Evolutionary conservation across 1,284 basidiomycete genomes (phyloP).

Genomic region (Rhizoctonia solani): DNA sequence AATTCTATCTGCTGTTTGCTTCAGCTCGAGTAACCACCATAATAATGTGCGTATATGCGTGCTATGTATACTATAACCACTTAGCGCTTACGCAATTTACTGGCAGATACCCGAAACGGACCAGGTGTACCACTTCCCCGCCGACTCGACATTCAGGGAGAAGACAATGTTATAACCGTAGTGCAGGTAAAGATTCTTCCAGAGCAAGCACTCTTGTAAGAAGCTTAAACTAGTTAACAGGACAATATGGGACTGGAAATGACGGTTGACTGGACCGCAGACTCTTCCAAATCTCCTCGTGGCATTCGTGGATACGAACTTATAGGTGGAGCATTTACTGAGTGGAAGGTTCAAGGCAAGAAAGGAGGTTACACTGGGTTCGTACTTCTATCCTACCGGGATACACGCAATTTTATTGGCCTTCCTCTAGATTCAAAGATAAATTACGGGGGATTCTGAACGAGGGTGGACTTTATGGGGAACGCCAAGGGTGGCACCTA

Average conservation of each 20-base stretch:
- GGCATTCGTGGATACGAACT: conserved; percentile 77
- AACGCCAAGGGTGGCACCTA: conserved; percentile 80
- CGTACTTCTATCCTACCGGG: conserved; percentile 38
- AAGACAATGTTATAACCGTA: conserved; percentile 75
- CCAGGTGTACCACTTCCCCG: conserved; percentile 63
- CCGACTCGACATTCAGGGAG: conserved; percentile 53
- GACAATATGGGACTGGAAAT: conserved; percentile 82
- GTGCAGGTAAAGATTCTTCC: conserved; percentile 56
- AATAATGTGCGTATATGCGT: conserved; percentile 45
- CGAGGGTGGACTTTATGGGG: conserved; percentile 78
- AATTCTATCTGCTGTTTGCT: neutral
- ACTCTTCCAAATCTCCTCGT: conserved; percentile 66
- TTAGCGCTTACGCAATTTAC: neutral
- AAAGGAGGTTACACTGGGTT: conserved; percentile 72
- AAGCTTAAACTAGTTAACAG: conserved; percentile 49
- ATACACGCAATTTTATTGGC: neutral
- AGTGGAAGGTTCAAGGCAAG: conserved; percentile 84
- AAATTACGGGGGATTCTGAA: conserved; percentile 70
- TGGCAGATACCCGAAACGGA: conserved; percentile 60
- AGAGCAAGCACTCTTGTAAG: neutral
- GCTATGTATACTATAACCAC: neutral
- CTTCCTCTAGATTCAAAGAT: conserved; percentile 60
- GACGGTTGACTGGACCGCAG: conserved; percentile 47
- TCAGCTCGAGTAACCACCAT: conserved; percentile 64
- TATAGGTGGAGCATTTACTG: conserved; percentile 59